Base-by-base conservation (phyloP, 441 rosid species). In the Aquilaria agallochum region DNA sequence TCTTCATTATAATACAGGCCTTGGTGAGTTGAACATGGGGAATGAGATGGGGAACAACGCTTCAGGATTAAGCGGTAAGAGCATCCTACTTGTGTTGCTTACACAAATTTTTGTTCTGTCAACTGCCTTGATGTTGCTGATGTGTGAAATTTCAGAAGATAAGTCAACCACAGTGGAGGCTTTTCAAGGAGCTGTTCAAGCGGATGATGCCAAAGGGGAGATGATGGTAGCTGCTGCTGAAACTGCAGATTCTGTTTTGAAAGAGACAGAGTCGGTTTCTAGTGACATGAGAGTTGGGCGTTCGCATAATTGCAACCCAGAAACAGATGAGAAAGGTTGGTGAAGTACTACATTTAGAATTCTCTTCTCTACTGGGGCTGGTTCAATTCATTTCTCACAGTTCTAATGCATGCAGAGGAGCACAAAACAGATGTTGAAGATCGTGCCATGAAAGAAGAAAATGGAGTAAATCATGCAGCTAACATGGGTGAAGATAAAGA, bases 11-110 rank as follows among this genome's bases (percentile, higher is more conserved):
- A 20, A 75, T 75, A 67, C 74, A 82, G 85, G 80, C 60, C 63
- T 64, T 53, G 36, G 62, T 56, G 65, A 53, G 48, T 36, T 82
- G 75, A 78, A 44, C 58, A 74, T 81, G 90, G 86, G 83, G 62
- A 79, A 80, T 79, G 89, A 90, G 78, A 88, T 88, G 97, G 96
- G 97, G 45, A 91, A 91, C 84, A 88, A 65, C 69, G 76, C 93
- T 36, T 76, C 90, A 5, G 83, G 77, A 20, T 71, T 82, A 66
- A 77, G 63, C 68, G 83, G 96, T 85, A 60, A 58, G 57, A 9
- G 5, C 31, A 13, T 48, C 14, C 6, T 13, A 58, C 42, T 20
- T 30, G 42, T 36, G 46, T 1, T 63, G 14, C 27, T 27, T 54
- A 5, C 48, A 50, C 10, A 45, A 11, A 30, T 40, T 31, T 1